These are phyloP conservation scores for Zygosaccharomyces sapae DNA, from an alignment of 1,139 yeast species.

Conservation along the genomic window DNA sequence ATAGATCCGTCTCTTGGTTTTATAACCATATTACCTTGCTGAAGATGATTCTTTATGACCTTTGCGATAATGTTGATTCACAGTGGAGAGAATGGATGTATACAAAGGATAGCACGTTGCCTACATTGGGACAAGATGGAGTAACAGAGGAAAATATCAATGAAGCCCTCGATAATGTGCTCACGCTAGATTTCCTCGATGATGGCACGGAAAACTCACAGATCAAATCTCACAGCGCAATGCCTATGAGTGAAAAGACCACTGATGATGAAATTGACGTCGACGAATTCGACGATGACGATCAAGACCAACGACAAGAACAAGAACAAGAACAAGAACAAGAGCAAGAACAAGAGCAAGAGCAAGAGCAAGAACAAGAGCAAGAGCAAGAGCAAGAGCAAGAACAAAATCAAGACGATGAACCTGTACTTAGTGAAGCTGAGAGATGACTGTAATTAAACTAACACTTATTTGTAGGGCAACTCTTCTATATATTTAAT, in stretches of 20 bases:
- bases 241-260: constrained; percentile 9
- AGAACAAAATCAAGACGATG: neutral
- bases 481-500: too few relatives aligned
- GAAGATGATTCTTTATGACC: constrained; percentile 35
- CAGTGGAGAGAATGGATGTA: constrained; percentile 38
- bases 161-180: constrained; percentile 29
- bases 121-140: constrained; percentile 23
- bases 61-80: constrained; percentile 33
- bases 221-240: constrained; percentile 26
- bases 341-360: too few relatives aligned
- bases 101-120: constrained; percentile 25
- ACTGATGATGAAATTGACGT: constrained; percentile 5
- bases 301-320: constrained; percentile 1
- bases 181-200: constrained; percentile 32
- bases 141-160: constrained; percentile 29
- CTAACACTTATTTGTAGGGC: neutral
- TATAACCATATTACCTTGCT: constrained; percentile 36
- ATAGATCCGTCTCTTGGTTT: constrained; percentile 37
- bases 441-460: neutral
- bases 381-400: too few relatives aligned
- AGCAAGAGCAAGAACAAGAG: too few relatives aligned
- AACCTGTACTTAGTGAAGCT: neutral
- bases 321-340: neutral
- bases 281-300: constrained; percentile 9
- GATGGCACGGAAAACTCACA: constrained; percentile 31